phyloP scores from a whole-genome alignment of 108 stramenopile genomes.

The Nitzschia palea region DNA sequence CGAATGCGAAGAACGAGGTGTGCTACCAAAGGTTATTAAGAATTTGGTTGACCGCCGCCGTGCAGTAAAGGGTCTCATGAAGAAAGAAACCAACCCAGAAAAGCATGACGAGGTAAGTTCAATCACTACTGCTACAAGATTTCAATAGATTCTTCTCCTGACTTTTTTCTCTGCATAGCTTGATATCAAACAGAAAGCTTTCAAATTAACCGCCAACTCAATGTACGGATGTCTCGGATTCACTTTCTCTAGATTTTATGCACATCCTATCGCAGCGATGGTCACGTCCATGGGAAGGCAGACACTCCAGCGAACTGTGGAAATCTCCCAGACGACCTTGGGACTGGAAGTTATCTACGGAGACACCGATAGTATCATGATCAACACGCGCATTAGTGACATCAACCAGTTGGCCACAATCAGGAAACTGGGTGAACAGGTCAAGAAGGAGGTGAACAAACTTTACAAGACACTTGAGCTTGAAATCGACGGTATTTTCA shows the following conservation, averaged over 20 bases:
- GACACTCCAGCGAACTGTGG: constrained; percentile 95
- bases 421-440: constrained; percentile 80
- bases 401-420: constrained; percentile 62
- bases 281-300: constrained; percentile 98
- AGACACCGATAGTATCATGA: constrained; percentile 99
- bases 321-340: constrained; percentile 89
- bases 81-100: constrained; percentile 75
- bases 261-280: constrained; percentile 97
- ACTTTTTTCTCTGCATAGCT: constrained; percentile 51
- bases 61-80: constrained; percentile 89
- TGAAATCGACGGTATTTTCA: constrained; percentile 97
- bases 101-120: constrained; percentile 76
- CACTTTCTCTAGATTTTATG: constrained; percentile 94
- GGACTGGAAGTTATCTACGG: constrained; percentile 99
- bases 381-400: constrained; percentile 94
- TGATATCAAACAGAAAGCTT: constrained; percentile 97
- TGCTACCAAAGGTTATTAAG: constrained; percentile 96
- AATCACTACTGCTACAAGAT: neutral
- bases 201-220: constrained; percentile 99
- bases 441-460: constrained; percentile 96
- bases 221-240: constrained; percentile 99
- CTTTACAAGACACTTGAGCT: constrained; percentile 97
- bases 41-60: constrained; percentile 95
- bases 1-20: constrained; percentile 74
- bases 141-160: constrained; percentile 13